Percentiles rank a stretch among this genome's conserved stretches.
phyloP scores from a whole-genome alignment of 1,139 yeast genomes.

The Magnusiomyces ingens region DNA sequence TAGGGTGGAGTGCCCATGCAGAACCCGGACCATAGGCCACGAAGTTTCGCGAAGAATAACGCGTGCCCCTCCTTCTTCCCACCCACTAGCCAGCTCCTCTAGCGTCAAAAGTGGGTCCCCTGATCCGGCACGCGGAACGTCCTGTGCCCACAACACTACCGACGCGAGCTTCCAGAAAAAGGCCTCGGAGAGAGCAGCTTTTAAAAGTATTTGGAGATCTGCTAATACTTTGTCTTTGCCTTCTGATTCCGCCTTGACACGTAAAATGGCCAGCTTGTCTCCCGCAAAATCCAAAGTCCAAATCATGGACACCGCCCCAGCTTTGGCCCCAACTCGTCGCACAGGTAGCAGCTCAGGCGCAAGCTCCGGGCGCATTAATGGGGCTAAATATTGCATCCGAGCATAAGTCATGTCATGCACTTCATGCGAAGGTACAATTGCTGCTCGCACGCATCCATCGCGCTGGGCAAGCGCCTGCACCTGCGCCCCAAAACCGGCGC shows the following conservation, averaged over 20 bases:
- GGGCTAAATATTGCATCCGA: conserved; percentile 38
- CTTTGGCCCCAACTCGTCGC: conserved; percentile 32
- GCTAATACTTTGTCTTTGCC: no score
- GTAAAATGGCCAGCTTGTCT: conserved; percentile 32
- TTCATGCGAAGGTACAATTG: conserved; percentile 27
- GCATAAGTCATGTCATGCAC: conserved; percentile 39
- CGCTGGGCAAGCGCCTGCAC: conserved; percentile 22
- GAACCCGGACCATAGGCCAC: conserved; percentile 26
- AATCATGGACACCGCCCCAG: conserved; percentile 34
- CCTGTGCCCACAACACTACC: conserved; percentile 26
- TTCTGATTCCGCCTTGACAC: conserved; percentile 16
- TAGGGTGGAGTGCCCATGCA: conserved; percentile 5
- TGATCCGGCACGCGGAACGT: conserved; percentile 19
- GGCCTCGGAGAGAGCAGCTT: conserved; percentile 28
- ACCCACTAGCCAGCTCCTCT: background rate
- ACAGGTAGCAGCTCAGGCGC: no score
- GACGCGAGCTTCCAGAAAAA: conserved; percentile 21
- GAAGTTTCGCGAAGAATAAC: conserved; percentile 20
- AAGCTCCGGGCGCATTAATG: conserved; percentile 11
- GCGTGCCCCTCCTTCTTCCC: background rate
- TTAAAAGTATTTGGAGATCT: conserved; percentile 17
- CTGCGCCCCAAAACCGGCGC: no score
- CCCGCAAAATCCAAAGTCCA: conserved; percentile 45
- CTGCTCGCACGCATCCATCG: conserved; percentile 29
- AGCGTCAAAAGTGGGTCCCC: background rate